These are phyloP conservation scores for Dioscorea dumetorum DNA, from an alignment of 106 monocot species.

Conservation along the genomic window DNA sequence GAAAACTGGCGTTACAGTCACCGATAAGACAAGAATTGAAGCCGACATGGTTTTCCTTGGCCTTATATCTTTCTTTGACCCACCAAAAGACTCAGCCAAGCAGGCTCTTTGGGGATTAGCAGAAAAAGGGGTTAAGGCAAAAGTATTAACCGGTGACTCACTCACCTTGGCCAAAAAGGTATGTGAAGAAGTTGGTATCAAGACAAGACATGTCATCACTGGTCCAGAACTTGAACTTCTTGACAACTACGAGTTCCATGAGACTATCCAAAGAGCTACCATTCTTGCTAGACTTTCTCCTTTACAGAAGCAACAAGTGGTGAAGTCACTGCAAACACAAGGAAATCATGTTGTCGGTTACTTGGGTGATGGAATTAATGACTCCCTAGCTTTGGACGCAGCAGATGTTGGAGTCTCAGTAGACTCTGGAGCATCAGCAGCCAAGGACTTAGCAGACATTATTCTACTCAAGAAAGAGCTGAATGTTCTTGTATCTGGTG, in stretches of 20 bases:
- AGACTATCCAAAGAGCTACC: constrained; percentile 19
- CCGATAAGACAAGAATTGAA: constrained; percentile 5
- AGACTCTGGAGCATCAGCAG: constrained; percentile 33
- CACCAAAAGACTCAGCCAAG: constrained; percentile 40
- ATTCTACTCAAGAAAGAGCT: constrained; percentile 39
- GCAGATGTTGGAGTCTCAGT: constrained; percentile 48
- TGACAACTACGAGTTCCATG: constrained; percentile 22
- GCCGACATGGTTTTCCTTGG: constrained; percentile 32
- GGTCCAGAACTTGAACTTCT: constrained; percentile 38
- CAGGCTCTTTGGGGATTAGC: constrained; percentile 25
- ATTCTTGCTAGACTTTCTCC: constrained; percentile 31
- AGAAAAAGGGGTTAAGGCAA: constrained; percentile 18
- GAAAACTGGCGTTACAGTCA: background rate
- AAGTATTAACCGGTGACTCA: constrained; percentile 37
- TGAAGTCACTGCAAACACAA: constrained; percentile 29
- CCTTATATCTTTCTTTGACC: constrained; percentile 31
- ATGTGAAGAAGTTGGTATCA: constrained; percentile 37
- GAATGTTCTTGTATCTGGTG: constrained; percentile 41
- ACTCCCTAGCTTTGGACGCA: constrained; percentile 36
- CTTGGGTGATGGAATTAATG: constrained; percentile 48
- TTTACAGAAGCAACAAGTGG: constrained; percentile 25
- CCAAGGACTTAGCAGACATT: constrained; percentile 36
- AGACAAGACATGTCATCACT: constrained; percentile 22
- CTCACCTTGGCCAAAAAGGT: constrained; percentile 21
- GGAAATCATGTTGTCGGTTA: constrained; percentile 41